A percentile compares a stretch with the other conserved stretches of the same genome.
Conservation (phyloP, 2,329 filamentous ascomycete species). For the Neoscytalidium dimidiatum region DNA sequence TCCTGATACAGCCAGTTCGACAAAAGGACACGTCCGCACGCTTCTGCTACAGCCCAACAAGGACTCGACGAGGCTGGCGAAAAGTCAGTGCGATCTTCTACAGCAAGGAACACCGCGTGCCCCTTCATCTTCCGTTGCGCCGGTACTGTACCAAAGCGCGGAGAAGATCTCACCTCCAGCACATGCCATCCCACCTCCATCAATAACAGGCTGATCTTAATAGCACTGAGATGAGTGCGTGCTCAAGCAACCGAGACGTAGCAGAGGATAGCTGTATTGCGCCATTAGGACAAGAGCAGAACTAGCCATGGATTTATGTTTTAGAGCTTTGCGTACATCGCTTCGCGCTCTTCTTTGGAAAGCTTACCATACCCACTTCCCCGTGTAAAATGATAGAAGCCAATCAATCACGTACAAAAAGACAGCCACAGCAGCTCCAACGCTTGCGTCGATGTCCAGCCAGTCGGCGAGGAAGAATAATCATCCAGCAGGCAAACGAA, state of each 20-base stretch:
- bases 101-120: neutral
- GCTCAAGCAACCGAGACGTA: neutral
- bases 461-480: neutral
- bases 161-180: neutral
- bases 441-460: slow-evolving; percentile 5
- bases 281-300: neutral
- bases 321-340: neutral
- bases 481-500: neutral
- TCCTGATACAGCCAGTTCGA: too few relatives aligned
- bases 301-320: neutral
- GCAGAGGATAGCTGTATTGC: neutral
- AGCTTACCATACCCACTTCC: neutral
- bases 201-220: neutral
- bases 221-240: neutral
- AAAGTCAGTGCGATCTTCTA: too few relatives aligned
- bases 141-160: neutral
- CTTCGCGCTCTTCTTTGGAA: neutral
- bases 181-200: neutral
- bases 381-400: neutral
- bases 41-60: too few relatives aligned
- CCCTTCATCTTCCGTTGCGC: too few relatives aligned
- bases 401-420: neutral
- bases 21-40: too few relatives aligned
- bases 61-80: too few relatives aligned
- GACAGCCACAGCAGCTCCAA: neutral